Base-by-base conservation (phyloP, 1,139 yeast genomes). In the Nakaseomyces nivariensis region DNA sequence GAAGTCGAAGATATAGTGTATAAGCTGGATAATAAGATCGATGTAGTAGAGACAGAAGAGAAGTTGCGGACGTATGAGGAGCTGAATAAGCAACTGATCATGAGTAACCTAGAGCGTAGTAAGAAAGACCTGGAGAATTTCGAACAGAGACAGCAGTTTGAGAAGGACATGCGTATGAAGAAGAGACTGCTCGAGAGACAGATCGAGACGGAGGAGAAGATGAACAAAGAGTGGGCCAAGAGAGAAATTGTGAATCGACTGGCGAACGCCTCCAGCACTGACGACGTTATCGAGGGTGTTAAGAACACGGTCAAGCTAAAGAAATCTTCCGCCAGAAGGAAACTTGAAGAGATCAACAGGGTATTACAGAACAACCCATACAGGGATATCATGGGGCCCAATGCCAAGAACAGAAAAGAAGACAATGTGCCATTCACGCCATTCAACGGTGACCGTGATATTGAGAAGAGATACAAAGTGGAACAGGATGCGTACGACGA, bases 361-460 rank as follows among this genome's bases (percentile, higher is more conserved):
- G 68, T 69, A 5, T 49, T 71, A 46, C 60, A 63, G 29, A 63
- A 62, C 26, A 64, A 67, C 45, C 67, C 69, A 42, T 65, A 61
- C 55, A 48, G 51, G 36, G 54, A 49, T 46, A 57, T 43, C 49
- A 53, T 46, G 59, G 24, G 33, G 4, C 24, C 34, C 10, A 58
- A 27, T 50, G 37, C n/a, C 29, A 33, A 48, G 42, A 51, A 54
- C 51, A 57, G 58, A 32, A 58, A 57, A 34, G 54, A 55, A 36
- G 61, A 59, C 34, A 52, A 52, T 4, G 60, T 60, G 3, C 97
- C 97, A 29, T 92, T 90, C 66, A 89, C 97, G 3, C 97, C 98
- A 10, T 90, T 92, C 68, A 81, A 81, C 61, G 97, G 97, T 47
- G 97, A 92, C 68, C 75, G 95, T 49, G 83, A 85, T 52, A 57